Base-by-base conservation (phyloP, 192 early-diverging fungal genomes). In the Phlyctochytrium bullatum region DNA sequence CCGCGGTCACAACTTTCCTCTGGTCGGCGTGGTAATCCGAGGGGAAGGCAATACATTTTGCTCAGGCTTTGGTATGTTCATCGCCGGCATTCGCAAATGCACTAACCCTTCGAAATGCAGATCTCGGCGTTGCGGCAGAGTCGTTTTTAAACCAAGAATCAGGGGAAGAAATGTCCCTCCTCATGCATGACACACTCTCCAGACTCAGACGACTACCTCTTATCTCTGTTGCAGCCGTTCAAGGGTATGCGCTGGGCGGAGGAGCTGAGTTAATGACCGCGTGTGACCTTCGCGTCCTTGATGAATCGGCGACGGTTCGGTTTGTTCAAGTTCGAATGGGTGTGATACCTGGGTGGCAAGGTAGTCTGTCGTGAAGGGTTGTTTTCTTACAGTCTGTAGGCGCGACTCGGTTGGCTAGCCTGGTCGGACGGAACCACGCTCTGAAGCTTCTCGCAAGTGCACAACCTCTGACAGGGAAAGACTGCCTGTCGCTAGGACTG, bases 291-390 rank as follows among this genome's bases (percentile, higher is more conserved):
- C 67, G 86, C 10, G 83, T 86, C 51, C 59, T 84, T 20, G 36
- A 70, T 17, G 63, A 63, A 1, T 35, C 59, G 0, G 73, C 83
- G 2, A 65, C 63, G n/a, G 52, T 87, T n/a, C 75, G 79, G 25
- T 89, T 89, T 69, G 76, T 89, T 0, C 86, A 90, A 60, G 72
- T 79, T 0, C 68, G 78, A 16, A 88, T 88, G 85, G 86, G 83
- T 2, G 74, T 84, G 2, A 80, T 81, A 16, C 72, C 88, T 0
- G 88, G 83, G 17, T 89, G 88, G 88, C 86, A 86, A 51, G 87
- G 86, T n/a, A 77, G 72, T 20, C 64, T 62, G 20, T 50, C n/a
- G 10, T 50, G 12, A 50, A 14, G n/a, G 10, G 10, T n/a, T 50
- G n/a, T 14, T 50, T 50, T 50, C n/a, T 50, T 50, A n/a, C 40